Evolutionary conservation across 257 asterid species (phyloP).

Genomic region (Linaria vulgaris): DNA sequence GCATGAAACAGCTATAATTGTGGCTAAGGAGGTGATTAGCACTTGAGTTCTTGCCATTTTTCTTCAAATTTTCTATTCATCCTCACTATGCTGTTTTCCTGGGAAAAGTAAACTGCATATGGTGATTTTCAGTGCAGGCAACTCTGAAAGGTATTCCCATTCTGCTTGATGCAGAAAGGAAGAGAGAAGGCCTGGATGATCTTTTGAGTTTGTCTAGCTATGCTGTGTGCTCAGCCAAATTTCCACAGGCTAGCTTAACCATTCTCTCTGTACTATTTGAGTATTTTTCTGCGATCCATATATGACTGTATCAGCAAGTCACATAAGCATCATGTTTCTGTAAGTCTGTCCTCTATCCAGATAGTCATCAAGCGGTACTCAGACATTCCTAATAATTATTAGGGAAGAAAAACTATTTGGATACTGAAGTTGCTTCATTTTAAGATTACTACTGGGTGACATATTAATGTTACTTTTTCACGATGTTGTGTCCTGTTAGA

Average conservation of each 20-base stretch:
- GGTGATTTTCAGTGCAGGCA: slow-evolving; percentile 89
- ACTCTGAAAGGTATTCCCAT: slow-evolving; percentile 79
- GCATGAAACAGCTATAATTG: slow-evolving; percentile 75
- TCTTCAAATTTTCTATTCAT: not conserved
- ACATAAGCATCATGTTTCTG: slow-evolving; percentile 2
- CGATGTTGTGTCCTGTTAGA: not conserved
- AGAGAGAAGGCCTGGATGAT: slow-evolving; percentile 85
- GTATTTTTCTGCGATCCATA: not conserved
- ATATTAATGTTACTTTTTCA: not conserved
- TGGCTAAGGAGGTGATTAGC: slow-evolving; percentile 80
- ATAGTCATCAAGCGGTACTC: not conserved
- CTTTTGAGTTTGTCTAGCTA: slow-evolving; percentile 72
- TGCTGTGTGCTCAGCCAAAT: slow-evolving; percentile 73
- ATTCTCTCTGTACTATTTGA: slow-evolving; percentile 16
- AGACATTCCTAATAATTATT: not conserved
- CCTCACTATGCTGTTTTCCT: slow-evolving; percentile 12
- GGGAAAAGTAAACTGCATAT: slow-evolving; percentile 35
- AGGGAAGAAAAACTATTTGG: not conserved
- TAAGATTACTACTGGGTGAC: not conserved
- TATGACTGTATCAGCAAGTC: slow-evolving; percentile 11
- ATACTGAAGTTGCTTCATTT: not conserved
- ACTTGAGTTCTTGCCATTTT: slow-evolving; percentile 22
- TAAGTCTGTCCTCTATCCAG: slow-evolving; percentile 2
- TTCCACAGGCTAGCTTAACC: slow-evolving; percentile 78
- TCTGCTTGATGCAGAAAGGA: slow-evolving; percentile 83